Evolutionary conservation across 352 stramenopile species (phyloP).

Genomic region (Globisporangium polare): DNA sequence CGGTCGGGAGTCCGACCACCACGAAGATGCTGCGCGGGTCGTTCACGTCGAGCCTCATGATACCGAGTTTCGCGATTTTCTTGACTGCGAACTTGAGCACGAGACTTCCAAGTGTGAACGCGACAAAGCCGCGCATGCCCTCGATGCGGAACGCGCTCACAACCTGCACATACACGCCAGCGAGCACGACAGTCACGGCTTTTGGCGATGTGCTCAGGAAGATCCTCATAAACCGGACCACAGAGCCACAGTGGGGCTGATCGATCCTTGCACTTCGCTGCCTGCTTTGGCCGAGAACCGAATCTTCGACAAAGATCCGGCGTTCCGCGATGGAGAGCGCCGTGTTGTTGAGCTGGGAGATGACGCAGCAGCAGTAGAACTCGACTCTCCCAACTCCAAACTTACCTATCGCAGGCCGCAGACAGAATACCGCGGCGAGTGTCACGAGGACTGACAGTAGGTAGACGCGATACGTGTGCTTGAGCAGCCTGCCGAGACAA

Average conservation of each 20-base stretch:
- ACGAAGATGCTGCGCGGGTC: conserved; percentile 36
- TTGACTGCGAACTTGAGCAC: conserved; percentile 26
- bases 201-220: neutral
- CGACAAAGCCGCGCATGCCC: neutral
- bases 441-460: neutral
- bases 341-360: conserved; percentile 6
- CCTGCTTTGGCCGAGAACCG: neutral
- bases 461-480: neutral
- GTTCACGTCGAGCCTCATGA: conserved; percentile 24
- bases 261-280: neutral
- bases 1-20: conserved; percentile 27
- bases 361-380: conserved; percentile 6
- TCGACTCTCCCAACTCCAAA: neutral
- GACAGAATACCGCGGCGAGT: neutral
- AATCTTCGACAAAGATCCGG: conserved; percentile 4
- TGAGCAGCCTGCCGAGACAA: conserved; percentile 12
- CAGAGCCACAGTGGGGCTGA: neutral
- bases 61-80: conserved; percentile 23
- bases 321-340: neutral
- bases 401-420: neutral
- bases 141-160: neutral
- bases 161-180: conserved; percentile 4
- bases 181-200: neutral
- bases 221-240: neutral
- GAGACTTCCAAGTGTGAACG: conserved; percentile 5